Base-by-base conservation (phyloP, 129 eudicot genomes). In the Apium graveolens region DNA sequence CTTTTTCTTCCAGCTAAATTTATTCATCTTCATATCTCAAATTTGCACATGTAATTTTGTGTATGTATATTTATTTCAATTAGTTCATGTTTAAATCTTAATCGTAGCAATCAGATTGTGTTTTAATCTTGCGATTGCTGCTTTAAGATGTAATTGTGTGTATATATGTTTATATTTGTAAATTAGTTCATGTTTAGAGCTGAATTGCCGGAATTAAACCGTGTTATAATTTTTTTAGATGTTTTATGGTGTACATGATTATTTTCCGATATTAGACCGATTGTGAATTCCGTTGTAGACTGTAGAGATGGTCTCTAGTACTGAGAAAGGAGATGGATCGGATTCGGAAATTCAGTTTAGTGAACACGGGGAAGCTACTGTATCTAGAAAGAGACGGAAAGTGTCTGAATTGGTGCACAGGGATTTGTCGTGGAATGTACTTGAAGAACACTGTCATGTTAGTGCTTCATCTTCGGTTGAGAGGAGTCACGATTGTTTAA, bases 371-470 rank as follows among this genome's bases (percentile, higher is more conserved):
- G 55, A 39, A 20, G 29, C 27, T 53, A 14, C 27, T 24, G 41
- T 53, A 4, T 37, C 82, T 17, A 70, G 77, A 71, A 79, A 79
- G 71, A 79, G 77, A 49, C 70, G 55, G 17, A 79, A 79, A 65
- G 77, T 79, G 1, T 71, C 82, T 0, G 57, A 79, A 18, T 49
- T 43, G 11, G 18, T 26, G 26, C 41, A 38, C 43, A 31, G 8
- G 42, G 72, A 71, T 51, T 21, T 72, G 3, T 27, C 62, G 11
- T 49, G 34, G 12, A 76, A 26, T 49, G 0, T 37, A 4, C 45
- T 72, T 39, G 71, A 35, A 12, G 82, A 74, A 7, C 39, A 27
- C 7, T 65, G 13, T 63, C 74, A 26, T 43, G 63, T 43, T 49
- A 70, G 11, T 38, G 73, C 62, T 73, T 43, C 31, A 42, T 80